Evolutionary conservation across 495 filamentous ascomycete species (phyloP).

Genomic region (Glonium stellatum): DNA sequence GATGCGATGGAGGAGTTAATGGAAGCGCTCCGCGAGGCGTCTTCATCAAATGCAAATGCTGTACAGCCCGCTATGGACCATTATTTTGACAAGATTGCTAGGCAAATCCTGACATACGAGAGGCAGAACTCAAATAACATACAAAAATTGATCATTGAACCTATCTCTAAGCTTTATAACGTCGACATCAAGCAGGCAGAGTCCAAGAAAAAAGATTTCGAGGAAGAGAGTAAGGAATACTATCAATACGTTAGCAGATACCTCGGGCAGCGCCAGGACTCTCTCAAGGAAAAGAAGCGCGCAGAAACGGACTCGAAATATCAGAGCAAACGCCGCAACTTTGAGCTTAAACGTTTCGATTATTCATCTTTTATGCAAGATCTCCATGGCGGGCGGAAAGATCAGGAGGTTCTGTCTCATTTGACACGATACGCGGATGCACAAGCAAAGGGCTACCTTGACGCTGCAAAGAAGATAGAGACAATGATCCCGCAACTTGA

Average conservation of each 20-base stretch:
- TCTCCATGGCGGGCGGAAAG: slow-evolving; percentile 91
- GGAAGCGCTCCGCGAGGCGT: slow-evolving; percentile 80
- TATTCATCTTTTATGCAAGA: slow-evolving; percentile 99
- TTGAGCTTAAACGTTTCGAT: slow-evolving; percentile 95
- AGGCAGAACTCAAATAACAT: slow-evolving; percentile 74
- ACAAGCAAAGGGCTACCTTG: slow-evolving; percentile 76
- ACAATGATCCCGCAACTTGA: slow-evolving; percentile 84
- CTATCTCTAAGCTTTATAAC: slow-evolving; percentile 83
- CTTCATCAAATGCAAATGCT: slow-evolving; percentile 85
- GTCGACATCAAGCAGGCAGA: slow-evolving; percentile 98
- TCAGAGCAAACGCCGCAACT: slow-evolving; percentile 84
- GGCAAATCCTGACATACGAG: slow-evolving; percentile 83
- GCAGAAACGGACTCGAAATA: slow-evolving; percentile 94
- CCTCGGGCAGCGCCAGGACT: slow-evolving; percentile 89
- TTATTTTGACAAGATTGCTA: slow-evolving; percentile 95
- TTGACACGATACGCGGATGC: slow-evolving; percentile 90
- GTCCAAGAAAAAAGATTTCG: slow-evolving; percentile 93
- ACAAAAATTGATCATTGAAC: slow-evolving; percentile 89
- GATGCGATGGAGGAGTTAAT: slow-evolving; percentile 76
- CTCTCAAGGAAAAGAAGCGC: slow-evolving; percentile 93
- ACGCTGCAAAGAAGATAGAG: slow-evolving; percentile 79
- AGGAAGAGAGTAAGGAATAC: slow-evolving; percentile 96
- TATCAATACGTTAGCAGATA: slow-evolving; percentile 93
- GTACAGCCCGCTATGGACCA: slow-evolving; percentile 94
- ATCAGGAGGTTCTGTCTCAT: slow-evolving; percentile 94